phyloP scores from a whole-genome alignment of 2,329 filamentous ascomycete genomes.

The Aurifilum marmelostoma region DNA sequence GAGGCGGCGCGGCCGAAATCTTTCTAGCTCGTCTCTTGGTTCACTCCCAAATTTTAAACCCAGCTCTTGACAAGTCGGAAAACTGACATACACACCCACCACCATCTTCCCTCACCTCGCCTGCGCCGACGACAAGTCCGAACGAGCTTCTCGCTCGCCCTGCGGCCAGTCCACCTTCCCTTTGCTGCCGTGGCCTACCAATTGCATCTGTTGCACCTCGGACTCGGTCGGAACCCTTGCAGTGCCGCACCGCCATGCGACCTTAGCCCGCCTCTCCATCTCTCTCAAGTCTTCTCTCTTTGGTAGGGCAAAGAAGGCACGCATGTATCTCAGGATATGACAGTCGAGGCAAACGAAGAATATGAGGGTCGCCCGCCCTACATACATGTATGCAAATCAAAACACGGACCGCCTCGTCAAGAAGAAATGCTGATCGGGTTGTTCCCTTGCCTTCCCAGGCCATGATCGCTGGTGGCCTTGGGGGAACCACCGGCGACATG shows the following conservation, averaged over 20 bases:
- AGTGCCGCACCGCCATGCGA: constrained; percentile 20
- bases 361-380: constrained; percentile 64
- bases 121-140: constrained; percentile 22
- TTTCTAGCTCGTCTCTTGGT: constrained; percentile 25
- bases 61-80: constrained; percentile 10
- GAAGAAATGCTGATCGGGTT: constrained; percentile 24
- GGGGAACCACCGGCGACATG: constrained; percentile 92
- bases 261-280: constrained; percentile 14
- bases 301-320: constrained; percentile 9
- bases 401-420: constrained; percentile 20
- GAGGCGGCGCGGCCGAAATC: constrained; percentile 31
- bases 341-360: constrained; percentile 46
- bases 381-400: constrained; percentile 57
- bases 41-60: constrained; percentile 24
- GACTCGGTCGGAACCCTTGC: constrained; percentile 1
- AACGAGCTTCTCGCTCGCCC: constrained; percentile 19
- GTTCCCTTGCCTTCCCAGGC: constrained; percentile 56
- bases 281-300: neutral
- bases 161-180: constrained; percentile 15
- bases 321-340: constrained; percentile 36
- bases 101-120: neutral
- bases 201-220: constrained; percentile 8
- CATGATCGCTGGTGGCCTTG: constrained; percentile 93
- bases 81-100: neutral
- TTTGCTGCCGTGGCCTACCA: neutral